A percentile compares a stretch with the other conserved stretches of the same genome.
Conservation (phyloP, 2,329 filamentous ascomycete species). For the Truncatella angustata region DNA sequence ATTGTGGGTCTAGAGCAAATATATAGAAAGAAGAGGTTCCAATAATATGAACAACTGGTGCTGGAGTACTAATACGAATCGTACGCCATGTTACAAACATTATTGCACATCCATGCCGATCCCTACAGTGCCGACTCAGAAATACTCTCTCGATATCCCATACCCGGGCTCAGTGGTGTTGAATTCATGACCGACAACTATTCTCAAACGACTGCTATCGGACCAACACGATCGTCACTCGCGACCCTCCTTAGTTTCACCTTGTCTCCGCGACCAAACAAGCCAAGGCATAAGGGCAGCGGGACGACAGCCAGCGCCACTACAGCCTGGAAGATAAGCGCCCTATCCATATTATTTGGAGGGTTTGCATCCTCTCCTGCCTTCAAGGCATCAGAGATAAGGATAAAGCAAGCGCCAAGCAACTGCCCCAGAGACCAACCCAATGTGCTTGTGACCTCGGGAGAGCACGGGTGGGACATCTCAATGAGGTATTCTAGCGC, state of each 20-base stretch:
- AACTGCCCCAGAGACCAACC: slow-evolving; percentile 88
- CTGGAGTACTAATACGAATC: no score
- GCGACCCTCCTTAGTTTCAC: slow-evolving; percentile 49
- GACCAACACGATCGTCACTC: no score
- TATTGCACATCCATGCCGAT: no score
- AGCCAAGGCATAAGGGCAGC: slow-evolving; percentile 65
- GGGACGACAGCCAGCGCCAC: slow-evolving; percentile 64
- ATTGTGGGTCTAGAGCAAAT: no score
- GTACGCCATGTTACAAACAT: no score
- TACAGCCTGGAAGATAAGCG: slow-evolving; percentile 77
- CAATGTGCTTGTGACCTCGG: slow-evolving; percentile 79
- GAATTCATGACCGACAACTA: no score
- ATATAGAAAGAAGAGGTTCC: no score
- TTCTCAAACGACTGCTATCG: no score
- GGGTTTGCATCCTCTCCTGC: slow-evolving; percentile 51
- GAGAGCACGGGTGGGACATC: slow-evolving; percentile 80
- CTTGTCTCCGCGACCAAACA: slow-evolving; percentile 61
- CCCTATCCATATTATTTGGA: slow-evolving; percentile 69
- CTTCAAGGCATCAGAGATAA: slow-evolving; percentile 75
- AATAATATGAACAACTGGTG: no score
- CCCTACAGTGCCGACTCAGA: no score
- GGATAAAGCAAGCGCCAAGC: slow-evolving; percentile 78
- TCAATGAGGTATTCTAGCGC: slow-evolving; percentile 86
- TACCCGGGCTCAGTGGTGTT: no score
- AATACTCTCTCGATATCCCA: no score